phyloP scores from a whole-genome alignment of 805 yeast species.

The Cephaloascus albidus region DNA sequence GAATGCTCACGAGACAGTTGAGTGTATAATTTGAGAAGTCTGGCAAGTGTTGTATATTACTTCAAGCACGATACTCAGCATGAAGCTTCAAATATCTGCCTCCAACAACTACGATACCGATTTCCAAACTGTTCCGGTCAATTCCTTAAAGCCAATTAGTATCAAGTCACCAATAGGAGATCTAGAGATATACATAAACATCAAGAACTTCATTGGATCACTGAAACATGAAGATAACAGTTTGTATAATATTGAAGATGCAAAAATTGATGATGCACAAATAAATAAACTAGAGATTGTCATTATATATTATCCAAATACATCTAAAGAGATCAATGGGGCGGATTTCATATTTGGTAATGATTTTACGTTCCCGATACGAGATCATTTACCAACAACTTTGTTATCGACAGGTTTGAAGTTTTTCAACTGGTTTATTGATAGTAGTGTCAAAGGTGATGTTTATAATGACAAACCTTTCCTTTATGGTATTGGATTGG shows the following conservation, averaged over 20 bases:
- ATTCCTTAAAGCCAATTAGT: constrained; percentile 23
- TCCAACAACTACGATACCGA: constrained; percentile 15
- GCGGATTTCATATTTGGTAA: constrained; percentile 57
- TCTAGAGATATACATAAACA: constrained; percentile 29
- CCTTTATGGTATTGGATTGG: constrained; percentile 51
- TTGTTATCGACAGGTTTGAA: constrained; percentile 38
- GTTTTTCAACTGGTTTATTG: constrained; percentile 48
- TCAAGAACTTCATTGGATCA: constrained; percentile 39
- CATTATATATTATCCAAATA: constrained; percentile 31
- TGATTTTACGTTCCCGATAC: constrained; percentile 52
- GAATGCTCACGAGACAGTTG: too few species aligned
- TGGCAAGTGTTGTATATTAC: too few species aligned
- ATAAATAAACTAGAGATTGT: constrained; percentile 1
- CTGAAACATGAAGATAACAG: constrained; percentile 22
- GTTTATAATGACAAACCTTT: constrained; percentile 51
- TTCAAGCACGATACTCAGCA: too few species aligned
- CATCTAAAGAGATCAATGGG: constrained; percentile 37
- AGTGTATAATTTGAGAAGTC: too few species aligned
- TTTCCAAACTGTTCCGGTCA: constrained; percentile 30
- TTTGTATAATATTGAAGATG: constrained; percentile 18
- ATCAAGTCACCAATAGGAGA: constrained; percentile 28
- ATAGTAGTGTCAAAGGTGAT: constrained; percentile 60
- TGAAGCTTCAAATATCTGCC: constrained; percentile 22
- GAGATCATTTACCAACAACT: constrained; percentile 47
- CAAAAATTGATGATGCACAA: constrained; percentile 11